Base-by-base conservation (phyloP, 495 filamentous ascomycete genomes). In the Neurospora sp. region DNA sequence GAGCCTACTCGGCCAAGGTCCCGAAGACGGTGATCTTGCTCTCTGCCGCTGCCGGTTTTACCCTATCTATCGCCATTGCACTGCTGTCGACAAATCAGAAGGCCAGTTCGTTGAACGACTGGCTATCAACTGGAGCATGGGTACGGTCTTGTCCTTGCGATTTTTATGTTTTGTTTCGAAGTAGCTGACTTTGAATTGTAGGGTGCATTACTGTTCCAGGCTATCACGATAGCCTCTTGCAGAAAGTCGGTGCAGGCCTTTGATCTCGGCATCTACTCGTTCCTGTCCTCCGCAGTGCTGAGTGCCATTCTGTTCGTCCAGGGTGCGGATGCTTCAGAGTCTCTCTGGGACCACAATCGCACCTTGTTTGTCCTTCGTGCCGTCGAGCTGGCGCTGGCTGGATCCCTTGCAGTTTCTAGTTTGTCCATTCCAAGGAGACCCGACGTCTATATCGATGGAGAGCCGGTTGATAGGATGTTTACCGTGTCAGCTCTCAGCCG, bases 341-440 rank as follows among this genome's bases (percentile, higher is more conserved):
- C 70, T 39, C 73, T 85, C 12, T 74, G 82, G 40, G 76, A 79
- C 11, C 70, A 79, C 27, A 40, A 70, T 10, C 70, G 69, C 20
- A 35, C 71, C 10, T 38, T 76, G 16, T 81, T 84, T 68, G 74
- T 76, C 44, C 75, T 87, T 3, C 82, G 83, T 20, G 70, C 82
- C 9, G 73, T 75, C 2, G 84, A 87, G 72, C 72, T 86, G 31
- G 75, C 73, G 14, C 73, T 79, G 38, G 73, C 79, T 18, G 53
- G 85, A 11, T 77, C 76, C 8, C 76, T 85, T 16, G 77, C 81
- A 27, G 37, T 84, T 72, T 77, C 83, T 31, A 78, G 81, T 76
- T 72, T 88, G 68, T 80, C 78, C 12, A 77, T 94, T 14, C 92
- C 91, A 10, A 87, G 93, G 44, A 85, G 92, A 20, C 92, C 93